Percentiles rank a stretch among this genome's conserved stretches.
Conservation (phyloP, 306 rosid genomes). For the Pyrus betulifolia region DNA sequence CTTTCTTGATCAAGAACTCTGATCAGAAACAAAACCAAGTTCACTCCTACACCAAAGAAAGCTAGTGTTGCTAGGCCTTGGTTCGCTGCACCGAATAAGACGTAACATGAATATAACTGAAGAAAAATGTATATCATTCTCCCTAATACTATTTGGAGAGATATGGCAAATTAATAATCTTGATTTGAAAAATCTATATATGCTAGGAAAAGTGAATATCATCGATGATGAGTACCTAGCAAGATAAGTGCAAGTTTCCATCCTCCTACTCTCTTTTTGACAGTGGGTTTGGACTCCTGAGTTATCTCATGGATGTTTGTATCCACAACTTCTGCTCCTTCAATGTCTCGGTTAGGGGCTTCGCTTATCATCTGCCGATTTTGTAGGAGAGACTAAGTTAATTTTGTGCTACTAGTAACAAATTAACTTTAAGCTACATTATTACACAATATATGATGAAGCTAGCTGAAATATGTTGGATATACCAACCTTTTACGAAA, state of each 20-base stretch:
- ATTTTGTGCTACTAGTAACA: background rate
- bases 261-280: conserved; percentile 14
- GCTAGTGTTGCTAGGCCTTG: conserved; percentile 30
- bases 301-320: background rate
- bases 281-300: background rate
- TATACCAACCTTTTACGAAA: conserved; percentile 56
- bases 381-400: no score
- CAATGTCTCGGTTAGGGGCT: background rate
- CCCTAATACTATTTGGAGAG: background rate
- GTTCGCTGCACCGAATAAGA: conserved; percentile 7
- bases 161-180: background rate
- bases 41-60: conserved; percentile 33
- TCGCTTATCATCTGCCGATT: conserved; percentile 5
- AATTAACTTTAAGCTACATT: background rate
- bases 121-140: background rate
- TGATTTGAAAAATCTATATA: background rate
- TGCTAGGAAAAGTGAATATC: background rate
- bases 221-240: conserved; percentile 6
- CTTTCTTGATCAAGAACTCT: conserved; percentile 22
- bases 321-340: background rate
- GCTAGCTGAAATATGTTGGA: background rate
- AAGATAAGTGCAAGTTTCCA: conserved; percentile 19
- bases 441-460: background rate
- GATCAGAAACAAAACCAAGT: conserved; percentile 27
- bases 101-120: background rate